Evolutionary conservation across 495 filamentous ascomycete species (phyloP).

Genomic region (Aspergillus heteromorphus): DNA sequence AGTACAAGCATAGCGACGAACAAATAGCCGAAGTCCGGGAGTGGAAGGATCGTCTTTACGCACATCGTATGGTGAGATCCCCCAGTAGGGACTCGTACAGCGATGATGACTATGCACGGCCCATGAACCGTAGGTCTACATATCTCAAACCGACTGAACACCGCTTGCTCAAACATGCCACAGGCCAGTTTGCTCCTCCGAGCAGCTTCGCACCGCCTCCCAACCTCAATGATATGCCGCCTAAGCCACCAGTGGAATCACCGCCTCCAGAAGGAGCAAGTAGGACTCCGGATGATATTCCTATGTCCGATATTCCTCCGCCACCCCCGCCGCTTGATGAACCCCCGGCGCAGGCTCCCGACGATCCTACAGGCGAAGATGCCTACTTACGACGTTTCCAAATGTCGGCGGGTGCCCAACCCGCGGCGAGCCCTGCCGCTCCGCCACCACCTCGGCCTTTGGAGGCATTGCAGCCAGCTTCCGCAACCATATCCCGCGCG

Average conservation of each 20-base stretch:
- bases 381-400: constrained; percentile 60
- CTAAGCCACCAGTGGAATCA: constrained; percentile 40
- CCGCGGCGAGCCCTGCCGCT: constrained; percentile 29
- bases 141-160: not conserved
- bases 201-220: constrained; percentile 70
- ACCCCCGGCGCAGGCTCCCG: constrained; percentile 32
- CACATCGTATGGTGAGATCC: constrained; percentile 56
- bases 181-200: constrained; percentile 71
- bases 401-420: constrained; percentile 24
- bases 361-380: constrained; percentile 61
- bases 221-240: constrained; percentile 34
- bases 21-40: constrained; percentile 72
- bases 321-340: constrained; percentile 36
- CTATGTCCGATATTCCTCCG: constrained; percentile 12
- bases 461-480: constrained; percentile 35
- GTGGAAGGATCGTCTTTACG: constrained; percentile 84
- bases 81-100: constrained; percentile 53
- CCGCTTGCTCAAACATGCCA: constrained; percentile 1
- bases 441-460: constrained; percentile 32
- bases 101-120: constrained; percentile 46
- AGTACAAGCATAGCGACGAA: constrained; percentile 84
- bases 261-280: constrained; percentile 54
- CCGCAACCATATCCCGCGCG: constrained; percentile 70
- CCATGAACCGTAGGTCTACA: constrained; percentile 46
- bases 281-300: constrained; percentile 9